Evolutionary conservation across 306 rosid species (phyloP).

Genomic region (Alnus rubra): DNA sequence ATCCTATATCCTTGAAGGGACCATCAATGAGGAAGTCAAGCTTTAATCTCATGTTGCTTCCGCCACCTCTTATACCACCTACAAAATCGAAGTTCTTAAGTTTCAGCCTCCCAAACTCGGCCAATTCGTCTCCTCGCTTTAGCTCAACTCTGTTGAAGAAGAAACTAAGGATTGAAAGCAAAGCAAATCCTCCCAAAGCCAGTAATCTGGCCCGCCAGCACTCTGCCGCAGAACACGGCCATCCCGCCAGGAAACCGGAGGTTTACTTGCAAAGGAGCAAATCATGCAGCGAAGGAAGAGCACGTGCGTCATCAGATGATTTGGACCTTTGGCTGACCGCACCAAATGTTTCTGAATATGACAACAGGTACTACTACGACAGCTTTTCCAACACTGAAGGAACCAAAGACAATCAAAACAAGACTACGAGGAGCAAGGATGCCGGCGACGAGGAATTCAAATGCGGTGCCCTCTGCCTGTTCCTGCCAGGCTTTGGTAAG

Average conservation of each 20-base stretch:
- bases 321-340: conserved; percentile 57
- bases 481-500: conserved; percentile 67
- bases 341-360: conserved; percentile 35
- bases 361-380: conserved; percentile 19
- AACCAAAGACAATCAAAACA: conserved; percentile 28
- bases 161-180: conserved; percentile 40
- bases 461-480: conserved; percentile 76
- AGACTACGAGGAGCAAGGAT: conserved; percentile 28
- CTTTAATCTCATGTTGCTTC: conserved; percentile 15
- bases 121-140: conserved; percentile 53
- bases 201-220: conserved; percentile 27
- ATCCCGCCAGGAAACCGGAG: conserved; percentile 31
- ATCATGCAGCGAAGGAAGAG: conserved; percentile 60
- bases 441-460: conserved; percentile 45
- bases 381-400: conserved; percentile 42
- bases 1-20: conserved; percentile 63
- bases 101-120: conserved; percentile 77
- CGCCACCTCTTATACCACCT: conserved; percentile 59
- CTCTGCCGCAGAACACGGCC: conserved; percentile 3
- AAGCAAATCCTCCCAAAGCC: conserved; percentile 24
- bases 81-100: conserved; percentile 64
- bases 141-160: conserved; percentile 31
- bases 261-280: conserved; percentile 51
- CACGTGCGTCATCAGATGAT: conserved; percentile 43
- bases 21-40: conserved; percentile 26